Base-by-base conservation (phyloP, 108 stramenopile species). In the Heterococcus sp. region DNA sequence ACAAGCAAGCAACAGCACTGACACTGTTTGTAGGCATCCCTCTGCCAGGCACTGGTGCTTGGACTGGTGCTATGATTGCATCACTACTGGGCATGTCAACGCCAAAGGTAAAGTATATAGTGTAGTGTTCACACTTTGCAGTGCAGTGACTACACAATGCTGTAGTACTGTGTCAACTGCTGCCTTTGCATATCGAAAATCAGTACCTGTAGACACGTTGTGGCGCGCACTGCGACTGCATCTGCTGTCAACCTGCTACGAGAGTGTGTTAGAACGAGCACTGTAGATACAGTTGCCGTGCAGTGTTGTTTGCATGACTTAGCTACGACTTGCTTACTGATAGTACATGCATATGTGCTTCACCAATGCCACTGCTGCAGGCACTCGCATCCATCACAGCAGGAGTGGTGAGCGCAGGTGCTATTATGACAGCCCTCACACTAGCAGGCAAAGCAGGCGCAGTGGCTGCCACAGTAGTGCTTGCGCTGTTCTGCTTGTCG, bases 51-150 rank as follows among this genome's bases (percentile, higher is more conserved):
- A 97, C 96, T 32, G 96, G 96, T 34, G 96, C 96, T 26, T 97
- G 96, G 96, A 97, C 96, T 27, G 96, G 96, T 33, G 96, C 96
- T 28, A 94, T 95, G 93, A 93, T 91, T 21, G 93, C 96, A 31
- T 95, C 93, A 83, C 71, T 97, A 39, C 80, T 97, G 39, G 93
- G 92, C 26, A 93, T 95, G 96, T 93, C 95, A 5, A 91, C 74
- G 67, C 82, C 65, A 32, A 70, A 79, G 78, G 78, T 64, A 71
- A 72, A 65, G n/a, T n/a, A n/a, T n/a, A n/a, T n/a, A n/a, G n/a
- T n/a, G n/a, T n/a, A n/a, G n/a, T n/a, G n/a, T n/a, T n/a, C n/a
- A n/a, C n/a, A n/a, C n/a, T n/a, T n/a, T n/a, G n/a, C n/a, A n/a
- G n/a, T n/a, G n/a, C n/a, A n/a, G n/a, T n/a, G n/a, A n/a, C n/a